A percentile compares a stretch with the other conserved stretches of the same genome.
Evolutionary conservation across 2,329 filamentous ascomycete species (phyloP).

Genomic region (Sclerotinia glacialis): DNA sequence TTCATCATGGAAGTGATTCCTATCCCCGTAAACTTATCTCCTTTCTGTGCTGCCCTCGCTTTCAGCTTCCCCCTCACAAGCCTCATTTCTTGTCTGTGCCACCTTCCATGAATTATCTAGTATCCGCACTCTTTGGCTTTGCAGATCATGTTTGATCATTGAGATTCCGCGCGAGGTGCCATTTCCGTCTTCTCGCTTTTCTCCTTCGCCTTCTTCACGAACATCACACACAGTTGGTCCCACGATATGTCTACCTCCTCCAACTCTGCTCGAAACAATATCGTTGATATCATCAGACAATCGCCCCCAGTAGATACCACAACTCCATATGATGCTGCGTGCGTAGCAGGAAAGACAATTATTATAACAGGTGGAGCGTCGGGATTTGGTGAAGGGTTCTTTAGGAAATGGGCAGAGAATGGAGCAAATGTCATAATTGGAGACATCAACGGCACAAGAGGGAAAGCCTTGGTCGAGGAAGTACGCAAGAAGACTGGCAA

Average conservation of each 20-base stretch:
- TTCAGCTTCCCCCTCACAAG: background rate
- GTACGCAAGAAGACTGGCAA: slow-evolving; percentile 46
- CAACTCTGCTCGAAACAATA: slow-evolving; percentile 22
- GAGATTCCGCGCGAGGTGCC: background rate
- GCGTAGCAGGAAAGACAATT: slow-evolving; percentile 54
- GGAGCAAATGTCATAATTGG: slow-evolving; percentile 62
- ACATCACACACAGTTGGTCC: background rate
- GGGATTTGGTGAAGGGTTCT: slow-evolving; percentile 56
- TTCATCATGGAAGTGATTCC: background rate
- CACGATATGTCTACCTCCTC: slow-evolving; percentile 4
- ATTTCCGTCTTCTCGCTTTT: background rate
- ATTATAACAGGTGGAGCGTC: slow-evolving; percentile 64
- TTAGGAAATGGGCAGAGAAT: slow-evolving; percentile 51
- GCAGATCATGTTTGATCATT: background rate
- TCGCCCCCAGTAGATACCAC: slow-evolving; percentile 46
- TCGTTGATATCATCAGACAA: slow-evolving; percentile 29
- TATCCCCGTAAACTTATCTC: background rate
- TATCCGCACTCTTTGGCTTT: background rate
- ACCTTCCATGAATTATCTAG: background rate
- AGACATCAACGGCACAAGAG: slow-evolving; percentile 56
- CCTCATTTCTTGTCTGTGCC: background rate
- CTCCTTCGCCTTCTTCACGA: background rate
- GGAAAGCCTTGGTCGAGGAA: slow-evolving; percentile 53
- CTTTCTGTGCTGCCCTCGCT: background rate
- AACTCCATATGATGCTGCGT: slow-evolving; percentile 45